Evolutionary conservation across 768 basidiomycete genomes (phyloP).

Genomic region (Podaxis pistillaris): DNA sequence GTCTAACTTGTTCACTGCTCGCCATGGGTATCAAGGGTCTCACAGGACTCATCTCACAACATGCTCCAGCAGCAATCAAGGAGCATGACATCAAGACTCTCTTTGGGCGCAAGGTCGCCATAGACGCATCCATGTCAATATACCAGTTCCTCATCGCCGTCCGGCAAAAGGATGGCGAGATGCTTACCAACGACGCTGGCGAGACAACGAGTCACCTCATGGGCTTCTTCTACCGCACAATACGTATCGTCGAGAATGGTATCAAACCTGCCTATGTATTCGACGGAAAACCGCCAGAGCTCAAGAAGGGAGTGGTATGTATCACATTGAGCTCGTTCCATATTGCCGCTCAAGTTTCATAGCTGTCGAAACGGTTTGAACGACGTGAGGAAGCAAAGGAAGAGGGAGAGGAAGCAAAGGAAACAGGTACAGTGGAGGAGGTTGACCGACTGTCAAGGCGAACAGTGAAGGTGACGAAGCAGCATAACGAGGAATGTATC

Average conservation of each 20-base stretch:
- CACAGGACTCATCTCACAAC: constrained; percentile 83
- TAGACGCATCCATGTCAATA: constrained; percentile 97
- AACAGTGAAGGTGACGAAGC: constrained; percentile 90
- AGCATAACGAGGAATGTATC: constrained; percentile 96
- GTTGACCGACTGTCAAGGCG: constrained; percentile 87
- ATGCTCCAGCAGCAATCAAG: constrained; percentile 85
- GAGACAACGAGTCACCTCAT: constrained; percentile 98
- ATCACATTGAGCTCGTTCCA: not conserved
- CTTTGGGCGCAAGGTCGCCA: constrained; percentile 97
- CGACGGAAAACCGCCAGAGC: constrained; percentile 95
- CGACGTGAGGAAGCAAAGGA: constrained; percentile 90
- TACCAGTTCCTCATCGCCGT: constrained; percentile 99
- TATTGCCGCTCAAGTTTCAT: constrained; percentile 14
- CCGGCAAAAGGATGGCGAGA: constrained; percentile 92
- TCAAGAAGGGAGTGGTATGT: constrained; percentile 96
- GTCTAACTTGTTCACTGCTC: constrained; percentile 2
- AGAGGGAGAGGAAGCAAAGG: constrained; percentile 94
- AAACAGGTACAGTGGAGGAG: constrained; percentile 91
- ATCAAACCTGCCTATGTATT: constrained; percentile 99
- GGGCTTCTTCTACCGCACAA: constrained; percentile 98
- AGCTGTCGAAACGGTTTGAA: constrained; percentile 98
- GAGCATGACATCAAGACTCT: constrained; percentile 97
- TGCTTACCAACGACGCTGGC: constrained; percentile 95
- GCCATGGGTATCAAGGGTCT: constrained; percentile 95
- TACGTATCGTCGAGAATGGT: constrained; percentile 97